phyloP scores from a whole-genome alignment of 495 filamentous ascomycete species.

The Jackrogersella minutella region DNA sequence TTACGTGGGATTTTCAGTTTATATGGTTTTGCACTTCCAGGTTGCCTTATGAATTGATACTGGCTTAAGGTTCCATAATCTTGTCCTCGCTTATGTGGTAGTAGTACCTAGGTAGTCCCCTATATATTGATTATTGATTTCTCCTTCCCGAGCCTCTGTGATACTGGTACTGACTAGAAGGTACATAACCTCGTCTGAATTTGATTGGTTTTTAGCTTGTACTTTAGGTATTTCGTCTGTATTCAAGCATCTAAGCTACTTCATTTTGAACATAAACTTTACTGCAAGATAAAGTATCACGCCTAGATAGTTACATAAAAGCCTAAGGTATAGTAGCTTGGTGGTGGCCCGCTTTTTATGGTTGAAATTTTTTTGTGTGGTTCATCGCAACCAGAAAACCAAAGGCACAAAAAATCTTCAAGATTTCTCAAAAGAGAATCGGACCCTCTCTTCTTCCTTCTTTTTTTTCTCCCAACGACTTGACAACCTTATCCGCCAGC shows the following conservation, averaged over 20 bases:
- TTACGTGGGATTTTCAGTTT: too few species aligned
- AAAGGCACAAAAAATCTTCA: conserved; percentile 48
- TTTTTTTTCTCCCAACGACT: conserved; percentile 43
- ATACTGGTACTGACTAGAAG: neutral
- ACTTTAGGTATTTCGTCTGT: conserved; percentile 10
- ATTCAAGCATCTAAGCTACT: conserved; percentile 2
- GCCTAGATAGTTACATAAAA: conserved; percentile 16
- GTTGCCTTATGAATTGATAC: too few species aligned
- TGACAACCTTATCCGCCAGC: conserved; percentile 48
- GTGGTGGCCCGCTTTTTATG: conserved; percentile 19
- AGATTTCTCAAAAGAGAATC: conserved; percentile 39
- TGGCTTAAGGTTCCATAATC: too few species aligned
- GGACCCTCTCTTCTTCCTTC: conserved; percentile 30
- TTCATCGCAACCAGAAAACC: conserved; percentile 43
- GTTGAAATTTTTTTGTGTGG: conserved; percentile 43
- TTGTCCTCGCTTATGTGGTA: too few species aligned
- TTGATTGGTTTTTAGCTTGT: conserved; percentile 15
- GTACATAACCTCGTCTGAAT: conserved; percentile 4
- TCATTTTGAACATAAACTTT: conserved; percentile 3
- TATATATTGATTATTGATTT: conserved; percentile 24
- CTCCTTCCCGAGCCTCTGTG: conserved; percentile 26
- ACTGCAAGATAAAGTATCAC: conserved; percentile 15
- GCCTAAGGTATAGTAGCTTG: conserved; percentile 5
- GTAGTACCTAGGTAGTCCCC: conserved; percentile 12
- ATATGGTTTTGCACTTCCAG: too few species aligned